Evolutionary conservation across 108 stramenopile species (phyloP), one percentile per base, ranked within the genome.

Genomic region (Nannochloropsis gaditana): DNA sequence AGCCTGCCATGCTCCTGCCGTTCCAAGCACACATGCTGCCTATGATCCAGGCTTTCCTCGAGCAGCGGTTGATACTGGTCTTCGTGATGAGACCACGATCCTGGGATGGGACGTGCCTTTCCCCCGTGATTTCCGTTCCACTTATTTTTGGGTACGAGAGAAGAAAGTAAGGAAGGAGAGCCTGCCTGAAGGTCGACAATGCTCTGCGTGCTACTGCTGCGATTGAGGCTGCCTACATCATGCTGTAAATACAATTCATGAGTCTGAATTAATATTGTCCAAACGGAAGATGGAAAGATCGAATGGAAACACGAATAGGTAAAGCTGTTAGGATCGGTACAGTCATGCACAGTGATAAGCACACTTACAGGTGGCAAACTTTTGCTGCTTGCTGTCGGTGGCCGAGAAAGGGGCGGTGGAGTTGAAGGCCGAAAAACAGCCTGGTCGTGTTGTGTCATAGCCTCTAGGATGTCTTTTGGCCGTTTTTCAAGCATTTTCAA

Each of bases 381-480:
- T 15, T n/a, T 73, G 59, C 59, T n/a, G 59, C 59, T 73, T 73
- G 59, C 59, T 73, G 59, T n/a, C 59, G 59, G 80, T 42, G 80
- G 4, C 11, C 41, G 80, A 8, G 41, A 31, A 44, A n/a, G 83
- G 11, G 44, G 83, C 44, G 44, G 83, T 31, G 31, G 31, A 31
- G 31, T 31, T 31, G 31, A 31, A 31, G 31, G 31, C n/a, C 44
- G 83, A n/a, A 83, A 17, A 9, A 19, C 11, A 21, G 45, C 45
- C 21, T 81, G 11, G 83, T 83, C 83, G 83, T 83, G 21, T 43
- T 43, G 44, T 31, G 17, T 44, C 44, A 83, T 44, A 9, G 17
- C 9, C 44, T 45, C 83, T n/a, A n/a, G n/a, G 17, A 83, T 43
- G 44, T 83, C 82, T 43, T 4, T 73, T n/a, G 59, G 59, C 19